Conservation (phyloP, 768 basidiomycete genomes). For the Tulasnella sp. region DNA sequence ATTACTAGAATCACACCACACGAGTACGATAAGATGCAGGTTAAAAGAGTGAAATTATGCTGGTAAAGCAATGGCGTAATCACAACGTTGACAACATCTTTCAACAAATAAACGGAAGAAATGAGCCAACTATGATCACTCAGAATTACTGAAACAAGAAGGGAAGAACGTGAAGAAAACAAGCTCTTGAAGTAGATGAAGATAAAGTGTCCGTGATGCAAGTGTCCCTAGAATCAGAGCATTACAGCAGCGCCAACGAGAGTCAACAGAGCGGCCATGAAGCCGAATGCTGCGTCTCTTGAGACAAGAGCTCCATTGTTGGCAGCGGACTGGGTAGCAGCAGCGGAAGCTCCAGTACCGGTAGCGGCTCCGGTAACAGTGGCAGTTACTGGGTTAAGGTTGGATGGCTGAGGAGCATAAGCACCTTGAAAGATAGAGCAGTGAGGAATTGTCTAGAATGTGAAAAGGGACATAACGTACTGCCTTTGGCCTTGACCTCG, state of each 20-base stretch:
- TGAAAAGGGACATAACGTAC: not conserved
- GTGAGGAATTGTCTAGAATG: not conserved
- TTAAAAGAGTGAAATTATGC: no score
- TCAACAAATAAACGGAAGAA: no score
- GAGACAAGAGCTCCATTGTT: no score
- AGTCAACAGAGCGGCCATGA: not conserved
- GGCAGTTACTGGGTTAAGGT: conserved; percentile 4
- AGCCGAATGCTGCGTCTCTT: no score
- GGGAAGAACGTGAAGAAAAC: not conserved
- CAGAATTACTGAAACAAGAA: no score
- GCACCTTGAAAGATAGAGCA: not conserved
- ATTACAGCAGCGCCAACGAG: conserved; percentile 7
- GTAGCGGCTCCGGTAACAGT: conserved; percentile 5
- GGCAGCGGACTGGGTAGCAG: not conserved
- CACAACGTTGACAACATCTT: no score
- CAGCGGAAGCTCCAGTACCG: not conserved
- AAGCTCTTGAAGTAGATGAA: conserved; percentile 7
- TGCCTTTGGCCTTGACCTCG: conserved; percentile 12
- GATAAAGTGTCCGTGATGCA: not conserved
- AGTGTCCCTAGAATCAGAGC: not conserved
- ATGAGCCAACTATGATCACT: no score
- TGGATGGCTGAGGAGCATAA: conserved; percentile 13
- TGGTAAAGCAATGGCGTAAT: no score
- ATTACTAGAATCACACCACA: not conserved
- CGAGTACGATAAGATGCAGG: no score